Base-by-base conservation (phyloP, 2,329 filamentous ascomycete genomes). In the Helotiales sp. region DNA sequence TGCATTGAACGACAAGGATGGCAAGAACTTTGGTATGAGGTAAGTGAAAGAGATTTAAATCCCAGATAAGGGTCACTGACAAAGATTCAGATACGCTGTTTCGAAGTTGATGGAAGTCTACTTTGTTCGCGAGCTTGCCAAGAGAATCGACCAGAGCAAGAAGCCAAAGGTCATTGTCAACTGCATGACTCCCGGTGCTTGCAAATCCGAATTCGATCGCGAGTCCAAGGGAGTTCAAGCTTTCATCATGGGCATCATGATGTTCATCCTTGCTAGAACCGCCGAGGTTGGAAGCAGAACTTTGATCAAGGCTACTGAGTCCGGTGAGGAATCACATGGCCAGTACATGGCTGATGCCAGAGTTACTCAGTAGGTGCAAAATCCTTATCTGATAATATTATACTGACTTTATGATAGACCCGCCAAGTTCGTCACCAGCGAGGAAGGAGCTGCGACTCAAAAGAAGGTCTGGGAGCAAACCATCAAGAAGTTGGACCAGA, bases 31-130 rank as follows among this genome's bases (percentile, higher is more conserved):
- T 46, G 44, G 29, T 13, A 13, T 36, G 15, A 36, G 38, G 47
- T 51, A 24, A 12, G 29, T n/a, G n/a, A n/a, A n/a, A n/a, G n/a
- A n/a, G n/a, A n/a, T n/a, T n/a, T n/a, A n/a, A n/a, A n/a, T n/a
- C n/a, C n/a, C n/a, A n/a, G n/a, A n/a, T n/a, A n/a, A n/a, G 36
- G 36, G 29, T 27, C 22, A 24, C 31, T 25, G 17, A 40, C 27
- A 7, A 33, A 6, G 10, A 36, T n/a, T n/a, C 17, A 58, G 79
- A 46, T 82, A 82, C 63, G 66, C 66, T 5, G 62, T 73, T 22
- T 76, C 74, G 49, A 82, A 82, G 64, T 67, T 82, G 4, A 67
- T 82, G n/a, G 72, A 80, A 63, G 70, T 82, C 7, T 67, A 81
- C 12, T 59, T 69, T n/a, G 69, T 75, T 9, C 74, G 78, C 17